Conservation (phyloP, 495 filamentous ascomycete genomes). For the Neurospora terricola region DNA sequence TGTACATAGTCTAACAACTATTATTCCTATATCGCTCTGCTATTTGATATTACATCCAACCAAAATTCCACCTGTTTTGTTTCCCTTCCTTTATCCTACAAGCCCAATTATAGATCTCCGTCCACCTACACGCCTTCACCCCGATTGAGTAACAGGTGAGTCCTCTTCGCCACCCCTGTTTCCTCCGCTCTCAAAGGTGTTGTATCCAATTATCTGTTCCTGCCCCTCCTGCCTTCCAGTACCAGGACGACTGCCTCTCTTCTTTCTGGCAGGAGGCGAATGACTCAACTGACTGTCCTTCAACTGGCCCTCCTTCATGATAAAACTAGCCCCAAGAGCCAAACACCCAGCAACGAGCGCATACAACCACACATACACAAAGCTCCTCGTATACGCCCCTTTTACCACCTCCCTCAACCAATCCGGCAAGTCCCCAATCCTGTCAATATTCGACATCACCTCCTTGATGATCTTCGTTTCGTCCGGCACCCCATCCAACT, state of each 20-base stretch:
- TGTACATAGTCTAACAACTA: neutral
- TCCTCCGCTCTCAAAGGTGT: neutral
- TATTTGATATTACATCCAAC: neutral
- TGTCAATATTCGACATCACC: constrained; percentile 9
- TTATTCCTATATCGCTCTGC: neutral
- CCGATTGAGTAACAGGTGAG: neutral
- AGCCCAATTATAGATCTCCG: neutral
- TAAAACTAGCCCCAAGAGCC: constrained; percentile 2
- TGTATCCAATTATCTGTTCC: neutral
- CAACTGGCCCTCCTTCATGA: constrained; percentile 6
- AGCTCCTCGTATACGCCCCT: constrained; percentile 3
- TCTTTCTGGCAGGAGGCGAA: neutral
- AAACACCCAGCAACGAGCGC: constrained; percentile 1
- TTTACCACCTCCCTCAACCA: constrained; percentile 1
- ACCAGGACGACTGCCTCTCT: neutral
- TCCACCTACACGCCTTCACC: neutral
- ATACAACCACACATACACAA: constrained; percentile 9
- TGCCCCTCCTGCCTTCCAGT: neutral
- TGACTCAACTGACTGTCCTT: neutral
- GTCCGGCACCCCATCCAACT: neutral
- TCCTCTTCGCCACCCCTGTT: neutral
- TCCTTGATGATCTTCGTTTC: neutral
- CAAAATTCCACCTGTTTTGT: neutral
- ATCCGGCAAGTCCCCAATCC: constrained; percentile 5
- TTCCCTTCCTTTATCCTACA: neutral